These are phyloP conservation scores for Ogataea corticis DNA, from an alignment of 805 yeast species.

Conservation along the genomic window DNA sequence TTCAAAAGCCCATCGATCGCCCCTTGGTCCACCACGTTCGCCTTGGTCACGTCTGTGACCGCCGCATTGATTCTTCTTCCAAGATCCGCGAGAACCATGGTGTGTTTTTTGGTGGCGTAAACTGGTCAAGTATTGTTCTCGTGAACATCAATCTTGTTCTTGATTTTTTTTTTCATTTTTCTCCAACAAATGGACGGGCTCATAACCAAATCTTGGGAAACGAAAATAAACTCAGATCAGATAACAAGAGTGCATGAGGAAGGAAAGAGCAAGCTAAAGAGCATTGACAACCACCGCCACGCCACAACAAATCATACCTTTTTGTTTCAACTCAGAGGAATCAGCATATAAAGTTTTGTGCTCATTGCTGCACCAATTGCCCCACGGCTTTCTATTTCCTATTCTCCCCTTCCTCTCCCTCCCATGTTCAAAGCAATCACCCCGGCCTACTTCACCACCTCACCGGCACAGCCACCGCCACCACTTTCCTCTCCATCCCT, in stretches of 20 bases:
- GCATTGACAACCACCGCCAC: too few relatives aligned
- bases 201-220: not conserved
- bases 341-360: too few relatives aligned
- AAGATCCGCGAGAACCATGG: constrained; percentile 79
- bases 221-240: too few relatives aligned
- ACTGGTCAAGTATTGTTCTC: too few relatives aligned
- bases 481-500: constrained; percentile 15
- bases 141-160: not conserved
- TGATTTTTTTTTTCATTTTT: not conserved
- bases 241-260: too few relatives aligned
- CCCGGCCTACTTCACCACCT: constrained; percentile 12
- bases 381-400: not conserved
- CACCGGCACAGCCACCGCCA: not conserved
- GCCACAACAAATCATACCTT: too few relatives aligned
- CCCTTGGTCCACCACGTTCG: constrained; percentile 54
- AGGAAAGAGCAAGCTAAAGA: too few relatives aligned
- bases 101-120: not conserved
- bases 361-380: too few relatives aligned
- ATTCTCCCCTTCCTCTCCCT: not conserved
- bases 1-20: constrained; percentile 75
- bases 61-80: constrained; percentile 78
- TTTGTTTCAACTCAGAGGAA: too few relatives aligned
- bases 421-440: constrained; percentile 23
- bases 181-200: not conserved
- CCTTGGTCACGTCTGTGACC: constrained; percentile 59